Conservation (phyloP, 1,284 basidiomycete species). For the Tilletia caries region DNA sequence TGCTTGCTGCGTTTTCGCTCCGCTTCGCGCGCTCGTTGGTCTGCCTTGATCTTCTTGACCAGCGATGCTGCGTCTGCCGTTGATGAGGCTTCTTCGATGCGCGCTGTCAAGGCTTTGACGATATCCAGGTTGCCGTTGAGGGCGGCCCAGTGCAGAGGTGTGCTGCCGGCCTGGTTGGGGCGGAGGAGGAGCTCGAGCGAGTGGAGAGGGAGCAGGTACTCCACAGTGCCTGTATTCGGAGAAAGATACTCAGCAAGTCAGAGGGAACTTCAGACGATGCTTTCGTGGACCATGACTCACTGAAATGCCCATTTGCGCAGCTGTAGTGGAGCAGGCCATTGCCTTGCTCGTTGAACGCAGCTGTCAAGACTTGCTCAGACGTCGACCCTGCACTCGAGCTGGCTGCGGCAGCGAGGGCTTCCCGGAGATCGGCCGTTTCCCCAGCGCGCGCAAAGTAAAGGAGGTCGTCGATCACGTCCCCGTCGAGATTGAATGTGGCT, state of each 20-base stretch:
- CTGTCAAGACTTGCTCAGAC: background rate
- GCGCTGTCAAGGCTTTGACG: slow-evolving; percentile 34
- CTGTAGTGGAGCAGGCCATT: slow-evolving; percentile 48
- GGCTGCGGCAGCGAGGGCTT: background rate
- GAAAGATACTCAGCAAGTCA: background rate
- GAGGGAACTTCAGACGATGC: too few relatives aligned
- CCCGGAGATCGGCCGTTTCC: slow-evolving; percentile 35
- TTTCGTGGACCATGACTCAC: too few relatives aligned
- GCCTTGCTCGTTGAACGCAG: slow-evolving; percentile 30
- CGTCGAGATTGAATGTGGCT: slow-evolving; percentile 18
- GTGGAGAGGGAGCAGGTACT: slow-evolving; percentile 29
- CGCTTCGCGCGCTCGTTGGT: slow-evolving; percentile 28
- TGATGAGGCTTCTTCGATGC: slow-evolving; percentile 33
- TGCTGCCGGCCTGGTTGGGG: slow-evolving; percentile 49
- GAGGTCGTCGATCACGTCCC: slow-evolving; percentile 47
- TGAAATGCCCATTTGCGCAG: slow-evolving; percentile 46
- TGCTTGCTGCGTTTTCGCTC: slow-evolving; percentile 9
- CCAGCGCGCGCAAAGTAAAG: slow-evolving; percentile 48
- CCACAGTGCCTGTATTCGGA: slow-evolving; percentile 23
- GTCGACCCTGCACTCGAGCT: background rate
- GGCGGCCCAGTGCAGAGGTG: slow-evolving; percentile 51
- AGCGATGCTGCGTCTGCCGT: slow-evolving; percentile 18
- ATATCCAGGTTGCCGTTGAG: slow-evolving; percentile 47
- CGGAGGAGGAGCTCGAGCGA: slow-evolving; percentile 29
- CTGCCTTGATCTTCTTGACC: slow-evolving; percentile 23